These are phyloP conservation scores for Thermomucor indicae-seudaticae DNA, from an alignment of 371 early-diverging fungal genomes.

Conservation along the genomic window DNA sequence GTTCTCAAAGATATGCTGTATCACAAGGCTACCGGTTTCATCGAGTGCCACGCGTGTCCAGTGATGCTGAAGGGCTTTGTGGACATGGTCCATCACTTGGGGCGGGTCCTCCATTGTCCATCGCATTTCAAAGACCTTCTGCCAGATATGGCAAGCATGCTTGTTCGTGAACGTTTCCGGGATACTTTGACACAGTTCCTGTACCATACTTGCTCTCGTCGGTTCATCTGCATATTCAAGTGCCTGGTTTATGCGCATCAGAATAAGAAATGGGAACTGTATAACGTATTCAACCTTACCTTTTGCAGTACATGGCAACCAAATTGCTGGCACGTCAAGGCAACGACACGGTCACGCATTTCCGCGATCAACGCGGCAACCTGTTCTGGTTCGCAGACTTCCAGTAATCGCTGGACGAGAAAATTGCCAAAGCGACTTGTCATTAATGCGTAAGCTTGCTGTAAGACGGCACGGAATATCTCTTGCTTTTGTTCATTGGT, in stretches of 20 bases:
- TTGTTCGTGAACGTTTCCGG: slow-evolving; percentile 72
- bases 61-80: slow-evolving; percentile 50
- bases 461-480: slow-evolving; percentile 59
- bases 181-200: slow-evolving; percentile 60
- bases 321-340: slow-evolving; percentile 69
- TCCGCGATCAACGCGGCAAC: slow-evolving; percentile 47
- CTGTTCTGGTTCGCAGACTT: slow-evolving; percentile 61
- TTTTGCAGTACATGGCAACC: slow-evolving; percentile 82
- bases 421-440: slow-evolving; percentile 81
- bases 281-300: too few relatives aligned
- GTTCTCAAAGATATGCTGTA: slow-evolving; percentile 80
- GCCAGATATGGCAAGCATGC: slow-evolving; percentile 81
- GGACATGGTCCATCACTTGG: slow-evolving; percentile 56
- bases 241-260: slow-evolving; percentile 46
- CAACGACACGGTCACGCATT: slow-evolving; percentile 62
- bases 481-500: slow-evolving; percentile 46
- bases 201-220: slow-evolving; percentile 51
- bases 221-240: slow-evolving; percentile 61
- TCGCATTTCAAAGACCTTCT: slow-evolving; percentile 69
- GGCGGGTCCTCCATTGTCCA: slow-evolving; percentile 45
- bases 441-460: slow-evolving; percentile 58
- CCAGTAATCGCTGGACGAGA: slow-evolving; percentile 68
- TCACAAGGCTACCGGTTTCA: slow-evolving; percentile 75
- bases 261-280: too few relatives aligned
- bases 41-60: slow-evolving; percentile 74